A percentile compares a stretch with the other conserved stretches of the same genome.
Conservation (phyloP, 2,329 filamentous ascomycete genomes). For the Pseudogymnoascus destructans region DNA sequence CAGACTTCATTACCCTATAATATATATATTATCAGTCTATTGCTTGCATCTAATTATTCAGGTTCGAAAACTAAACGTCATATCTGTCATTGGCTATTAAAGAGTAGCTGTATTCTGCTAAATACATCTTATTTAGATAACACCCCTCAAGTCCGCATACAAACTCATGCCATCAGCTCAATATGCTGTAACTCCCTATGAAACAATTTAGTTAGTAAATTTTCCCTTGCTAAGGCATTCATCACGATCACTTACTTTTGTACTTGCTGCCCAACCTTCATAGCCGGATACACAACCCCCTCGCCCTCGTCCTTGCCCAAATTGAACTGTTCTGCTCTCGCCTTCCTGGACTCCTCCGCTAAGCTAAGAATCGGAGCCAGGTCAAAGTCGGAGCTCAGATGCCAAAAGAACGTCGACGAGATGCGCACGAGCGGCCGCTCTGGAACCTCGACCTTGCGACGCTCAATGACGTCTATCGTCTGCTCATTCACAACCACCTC, state of each 20-base stretch:
- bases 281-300: conserved; percentile 34
- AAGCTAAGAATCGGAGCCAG: conserved; percentile 38
- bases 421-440: conserved; percentile 42
- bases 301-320: conserved; percentile 41
- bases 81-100: background rate
- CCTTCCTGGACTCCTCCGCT: conserved; percentile 31
- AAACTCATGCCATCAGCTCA: background rate
- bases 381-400: conserved; percentile 43
- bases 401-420: conserved; percentile 49
- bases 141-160: background rate
- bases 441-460: conserved; percentile 31
- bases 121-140: background rate
- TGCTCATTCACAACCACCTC: conserved; percentile 45
- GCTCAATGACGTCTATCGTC: conserved; percentile 36
- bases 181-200: conserved; percentile 1
- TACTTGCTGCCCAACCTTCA: conserved; percentile 48
- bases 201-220: background rate
- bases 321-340: conserved; percentile 35
- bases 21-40: background rate
- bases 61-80: background rate
- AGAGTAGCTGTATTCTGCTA: background rate
- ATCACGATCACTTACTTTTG: conserved; percentile 33
- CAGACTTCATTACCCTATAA: background rate
- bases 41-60: background rate
- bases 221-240: background rate